phyloP scores from a whole-genome alignment of 1,284 basidiomycete genomes.

The Sanghuangporus weigelae region DNA sequence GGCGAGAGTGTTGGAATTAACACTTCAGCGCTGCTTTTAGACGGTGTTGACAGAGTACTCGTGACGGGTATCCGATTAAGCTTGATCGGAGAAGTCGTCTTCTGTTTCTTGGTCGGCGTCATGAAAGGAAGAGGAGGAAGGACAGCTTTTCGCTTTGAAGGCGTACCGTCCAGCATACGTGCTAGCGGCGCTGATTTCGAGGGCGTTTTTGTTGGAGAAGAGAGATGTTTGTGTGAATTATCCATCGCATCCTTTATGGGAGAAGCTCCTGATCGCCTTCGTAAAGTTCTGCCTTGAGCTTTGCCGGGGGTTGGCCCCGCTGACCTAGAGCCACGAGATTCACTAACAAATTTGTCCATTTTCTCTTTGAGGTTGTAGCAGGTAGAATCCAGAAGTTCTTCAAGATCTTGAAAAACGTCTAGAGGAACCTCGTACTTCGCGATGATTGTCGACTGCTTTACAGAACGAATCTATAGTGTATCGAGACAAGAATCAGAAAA shows the following conservation, averaged over 20 bases:
- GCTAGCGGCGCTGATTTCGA: neutral
- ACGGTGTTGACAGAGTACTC: neutral
- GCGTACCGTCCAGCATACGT: neutral
- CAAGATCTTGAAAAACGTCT: constrained; percentile 9
- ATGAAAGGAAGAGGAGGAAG: constrained; percentile 8
- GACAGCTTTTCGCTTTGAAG: constrained; percentile 10
- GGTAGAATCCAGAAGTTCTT: neutral
- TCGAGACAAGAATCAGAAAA: neutral
- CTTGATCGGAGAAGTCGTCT: constrained; percentile 6
- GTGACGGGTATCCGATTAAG: constrained; percentile 12
- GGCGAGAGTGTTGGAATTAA: neutral
- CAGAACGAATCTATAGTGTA: constrained; percentile 9
- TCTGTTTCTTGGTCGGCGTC: constrained; percentile 11
- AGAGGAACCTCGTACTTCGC: constrained; percentile 5
- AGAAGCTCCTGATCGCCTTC: neutral
- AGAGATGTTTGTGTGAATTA: neutral
- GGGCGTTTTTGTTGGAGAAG: constrained; percentile 6
- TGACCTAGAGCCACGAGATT: constrained; percentile 3
- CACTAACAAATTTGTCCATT: constrained; percentile 13
- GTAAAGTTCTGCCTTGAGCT: neutral
- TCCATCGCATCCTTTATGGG: neutral
- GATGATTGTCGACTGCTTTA: constrained; percentile 7
- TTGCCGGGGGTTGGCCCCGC: neutral
- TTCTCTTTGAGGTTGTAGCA: constrained; percentile 8
- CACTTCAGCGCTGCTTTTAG: neutral